phyloP scores from a whole-genome alignment of 805 yeast genomes.

The Saccharomycopsis javanensis region DNA sequence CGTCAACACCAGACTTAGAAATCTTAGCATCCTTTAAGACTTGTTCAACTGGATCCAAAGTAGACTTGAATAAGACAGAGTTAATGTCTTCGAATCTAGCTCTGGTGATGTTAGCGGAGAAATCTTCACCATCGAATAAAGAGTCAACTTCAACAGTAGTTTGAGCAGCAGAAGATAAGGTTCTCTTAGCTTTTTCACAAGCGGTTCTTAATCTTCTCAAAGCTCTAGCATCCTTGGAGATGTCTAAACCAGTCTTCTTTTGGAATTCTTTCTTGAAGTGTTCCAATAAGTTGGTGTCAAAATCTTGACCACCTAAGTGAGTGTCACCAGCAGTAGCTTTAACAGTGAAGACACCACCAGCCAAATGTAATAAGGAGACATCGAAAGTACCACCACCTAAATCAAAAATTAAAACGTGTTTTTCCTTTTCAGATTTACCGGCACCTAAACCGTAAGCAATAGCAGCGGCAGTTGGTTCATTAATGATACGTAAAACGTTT shows the following conservation, averaged over 20 bases:
- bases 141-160: slow-evolving; percentile 96
- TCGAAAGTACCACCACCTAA: slow-evolving; percentile 99
- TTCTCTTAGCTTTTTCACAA: slow-evolving; percentile 98
- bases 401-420: slow-evolving; percentile 86
- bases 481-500: slow-evolving; percentile 66
- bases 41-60: slow-evolving; percentile 89
- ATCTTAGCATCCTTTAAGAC: slow-evolving; percentile 88
- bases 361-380: slow-evolving; percentile 86
- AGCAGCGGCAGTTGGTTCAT: slow-evolving; percentile 94
- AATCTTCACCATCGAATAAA: slow-evolving; percentile 90
- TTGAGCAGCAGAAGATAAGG: slow-evolving; percentile 92
- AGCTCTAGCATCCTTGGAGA: slow-evolving; percentile 87
- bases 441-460: slow-evolving; percentile 98
- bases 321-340: slow-evolving; percentile 99
- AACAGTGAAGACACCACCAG: slow-evolving; percentile 94
- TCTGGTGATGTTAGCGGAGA: slow-evolving; percentile 88
- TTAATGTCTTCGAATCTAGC: slow-evolving; percentile 96
- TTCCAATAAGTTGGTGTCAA: slow-evolving; percentile 90
- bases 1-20: slow-evolving; percentile 77
- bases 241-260: slow-evolving; percentile 89
- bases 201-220: slow-evolving; percentile 97
- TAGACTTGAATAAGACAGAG: slow-evolving; percentile 87
- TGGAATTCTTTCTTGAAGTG: slow-evolving; percentile 90
- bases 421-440: slow-evolving; percentile 70
- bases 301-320: slow-evolving; percentile 99